Evolutionary conservation across 2,329 filamentous ascomycete genomes (phyloP), one percentile per base, ranked within the genome.

Genomic region (Trichoderma gracile): DNA sequence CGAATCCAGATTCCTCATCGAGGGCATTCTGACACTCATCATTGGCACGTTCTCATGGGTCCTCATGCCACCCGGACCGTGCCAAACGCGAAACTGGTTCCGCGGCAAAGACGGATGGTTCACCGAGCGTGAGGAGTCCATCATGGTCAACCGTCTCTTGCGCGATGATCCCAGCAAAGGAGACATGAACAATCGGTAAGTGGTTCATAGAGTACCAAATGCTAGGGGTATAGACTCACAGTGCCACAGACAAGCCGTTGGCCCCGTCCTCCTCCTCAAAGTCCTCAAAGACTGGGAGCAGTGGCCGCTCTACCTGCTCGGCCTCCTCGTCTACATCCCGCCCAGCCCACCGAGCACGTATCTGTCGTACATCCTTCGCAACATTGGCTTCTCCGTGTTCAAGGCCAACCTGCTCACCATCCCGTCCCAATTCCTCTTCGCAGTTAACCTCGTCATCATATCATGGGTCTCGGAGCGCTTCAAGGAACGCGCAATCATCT

Each of bases 101-200:
- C 80, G 84, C 12, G 84, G 84, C 17, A 79, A 79, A 40, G 47
- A 69, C n/a, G 78, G 82, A 5, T 87, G 85, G 84, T 86, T 86
- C 73, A 82, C 72, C n/a, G 80, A 81, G 57, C 78, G 70, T 12
- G 83, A 86, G 67, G 80, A 84, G 65, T 73, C 75, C 42, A 86
- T 87, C 59, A 78, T 87, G 19, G 84, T 86, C n/a, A 88, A 86
- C 64, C 78, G 86, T 0, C 71, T 79, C 2, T 70, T 79, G 12
- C 80, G 85, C 2, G 85, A 88, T 52, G 85, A 86, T 63, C 84
- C 84, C 0, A 78, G 78, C 19, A 85, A 73, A 53, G 68, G 68
- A 43, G 79, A 80, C 56, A 86, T 87, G 82, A 82, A 86, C 69
- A 86, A 86, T 64, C 80, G 84, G 6, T 73, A 72, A 19, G 68